These are phyloP conservation scores for Pythium phragmitis DNA, from an alignment of 352 stramenopile species.

Conservation along the genomic window DNA sequence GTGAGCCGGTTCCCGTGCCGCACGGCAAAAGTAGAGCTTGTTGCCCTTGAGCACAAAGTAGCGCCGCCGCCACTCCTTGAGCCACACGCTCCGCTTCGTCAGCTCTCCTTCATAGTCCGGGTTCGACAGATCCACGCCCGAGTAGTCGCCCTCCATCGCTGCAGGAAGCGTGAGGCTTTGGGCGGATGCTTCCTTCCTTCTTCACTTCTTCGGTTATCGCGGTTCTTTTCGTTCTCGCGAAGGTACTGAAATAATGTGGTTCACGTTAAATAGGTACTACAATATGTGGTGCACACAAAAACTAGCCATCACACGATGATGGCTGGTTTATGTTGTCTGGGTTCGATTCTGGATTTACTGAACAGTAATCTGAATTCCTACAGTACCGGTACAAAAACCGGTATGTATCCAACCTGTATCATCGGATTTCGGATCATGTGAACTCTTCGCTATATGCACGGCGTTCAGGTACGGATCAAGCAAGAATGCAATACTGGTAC, in stretches of 20 bases:
- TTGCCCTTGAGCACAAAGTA: conserved; percentile 92
- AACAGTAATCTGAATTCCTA: too few relatives aligned
- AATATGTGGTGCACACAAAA: too few relatives aligned
- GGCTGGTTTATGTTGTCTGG: too few relatives aligned
- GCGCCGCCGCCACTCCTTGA: conserved; percentile 89
- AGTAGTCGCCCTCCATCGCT: conserved; percentile 74
- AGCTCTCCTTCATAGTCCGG: conserved; percentile 88
- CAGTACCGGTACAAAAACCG: too few relatives aligned
- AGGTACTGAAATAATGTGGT: not conserved
- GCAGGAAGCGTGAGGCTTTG: not conserved
- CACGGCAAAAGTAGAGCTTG: conserved; percentile 89
- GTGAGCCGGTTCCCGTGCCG: conserved; percentile 74
- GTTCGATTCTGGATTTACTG: too few relatives aligned
- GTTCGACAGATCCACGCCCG: conserved; percentile 70
- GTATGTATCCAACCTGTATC: too few relatives aligned
- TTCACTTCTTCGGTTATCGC: not conserved
- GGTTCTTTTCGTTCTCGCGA: not conserved
- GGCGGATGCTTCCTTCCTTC: not conserved
- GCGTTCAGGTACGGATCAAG: too few relatives aligned
- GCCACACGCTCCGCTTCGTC: conserved; percentile 91
- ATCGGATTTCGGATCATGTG: too few relatives aligned
- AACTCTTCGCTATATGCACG: too few relatives aligned
- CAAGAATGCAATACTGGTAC: too few relatives aligned
- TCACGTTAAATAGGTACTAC: not conserved
- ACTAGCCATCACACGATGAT: too few relatives aligned